Evolutionary conservation across 805 yeast species (phyloP), one percentile per base, ranked within the genome.

Genomic region (Pichia nanzhaoensis): DNA sequence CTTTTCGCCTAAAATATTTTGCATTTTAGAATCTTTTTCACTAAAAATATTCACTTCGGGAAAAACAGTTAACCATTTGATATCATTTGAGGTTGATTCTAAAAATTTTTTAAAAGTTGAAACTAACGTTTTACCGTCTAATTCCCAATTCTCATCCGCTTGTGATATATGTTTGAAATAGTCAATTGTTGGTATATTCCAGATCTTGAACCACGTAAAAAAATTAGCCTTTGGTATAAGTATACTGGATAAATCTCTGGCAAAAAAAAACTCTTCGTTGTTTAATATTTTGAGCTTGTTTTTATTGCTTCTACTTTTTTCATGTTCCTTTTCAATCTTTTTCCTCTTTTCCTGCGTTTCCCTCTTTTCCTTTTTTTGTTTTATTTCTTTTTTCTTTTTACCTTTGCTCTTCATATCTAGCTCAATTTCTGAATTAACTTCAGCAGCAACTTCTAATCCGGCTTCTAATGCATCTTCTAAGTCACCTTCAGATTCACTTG

Each of bases 31-130:
- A 37, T 70, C 70, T 32, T 73, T 73, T 10, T 73, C 67, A 0
- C 80, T 75, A 60, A 77, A 74, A 7, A 84, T 75, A 55, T 84
- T 84, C 4, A 85, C 96, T 61, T 90, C 97, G 0, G 97, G 97
- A 52, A 89, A 89, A 8, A 85, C 51, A 0, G 81, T 78, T 0
- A 88, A 54, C 86, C 95, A 80, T 52, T 60, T 55, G 5, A 45
- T 68, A n/a, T 53, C 57, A 31, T 60, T 69, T 2, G 70, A 68
- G 2, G 34, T 68, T 7, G 40, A 34, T 28, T 50, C 54, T 4
- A 68, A 27, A 18, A 71, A 54, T 18, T 59, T 55, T 8, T 60
- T 59, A 48, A 76, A 74, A 20, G 69, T 57, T 3, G 54, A 46
- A 3, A 42, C 58, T 44, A 46, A 56, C 51, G 56, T 60, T 43